Evolutionary conservation across 208 protist genomes (phyloP).

Genomic region (Leishmania gerbilli): DNA sequence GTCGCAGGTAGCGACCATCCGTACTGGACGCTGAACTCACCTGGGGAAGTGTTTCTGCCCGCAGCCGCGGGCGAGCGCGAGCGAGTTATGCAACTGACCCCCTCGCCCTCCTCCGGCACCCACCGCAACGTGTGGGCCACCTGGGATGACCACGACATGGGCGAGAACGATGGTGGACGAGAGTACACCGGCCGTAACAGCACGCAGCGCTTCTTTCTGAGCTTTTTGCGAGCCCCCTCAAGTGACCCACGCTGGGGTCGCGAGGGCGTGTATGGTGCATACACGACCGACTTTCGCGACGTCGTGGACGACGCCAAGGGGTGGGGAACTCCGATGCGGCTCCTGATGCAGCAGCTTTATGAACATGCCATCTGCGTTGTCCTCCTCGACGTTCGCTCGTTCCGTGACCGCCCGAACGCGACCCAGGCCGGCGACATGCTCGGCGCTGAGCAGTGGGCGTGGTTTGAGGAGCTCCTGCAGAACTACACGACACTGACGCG

Average conservation of each 20-base stretch:
- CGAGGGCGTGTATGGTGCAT: constrained; percentile 70
- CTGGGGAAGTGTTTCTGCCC: not conserved
- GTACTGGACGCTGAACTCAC: not conserved
- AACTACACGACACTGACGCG: constrained; percentile 26
- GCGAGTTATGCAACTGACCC: not conserved
- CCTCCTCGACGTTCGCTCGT: constrained; percentile 85
- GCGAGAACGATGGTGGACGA: constrained; percentile 81
- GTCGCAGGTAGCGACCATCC: constrained; percentile 12
- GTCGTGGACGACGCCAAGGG: constrained; percentile 23
- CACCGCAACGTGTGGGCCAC: constrained; percentile 55
- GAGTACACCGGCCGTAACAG: constrained; percentile 60
- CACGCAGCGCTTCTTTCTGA: constrained; percentile 71
- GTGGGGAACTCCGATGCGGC: constrained; percentile 13
- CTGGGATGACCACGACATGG: constrained; percentile 93
- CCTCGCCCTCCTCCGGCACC: not conserved
- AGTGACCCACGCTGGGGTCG: constrained; percentile 47
- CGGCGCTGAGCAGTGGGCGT: constrained; percentile 78
- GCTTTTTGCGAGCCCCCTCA: constrained; percentile 68
- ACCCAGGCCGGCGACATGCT: constrained; percentile 73
- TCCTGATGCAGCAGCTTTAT: constrained; percentile 40
- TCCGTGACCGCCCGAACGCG: constrained; percentile 59
- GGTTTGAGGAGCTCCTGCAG: constrained; percentile 58
- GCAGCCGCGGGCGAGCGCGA: not conserved
- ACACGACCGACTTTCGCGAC: constrained; percentile 52
- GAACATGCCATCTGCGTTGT: constrained; percentile 64